Base-by-base conservation (phyloP, 1,284 basidiomycete genomes). In the Boletus semigastroideus region DNA sequence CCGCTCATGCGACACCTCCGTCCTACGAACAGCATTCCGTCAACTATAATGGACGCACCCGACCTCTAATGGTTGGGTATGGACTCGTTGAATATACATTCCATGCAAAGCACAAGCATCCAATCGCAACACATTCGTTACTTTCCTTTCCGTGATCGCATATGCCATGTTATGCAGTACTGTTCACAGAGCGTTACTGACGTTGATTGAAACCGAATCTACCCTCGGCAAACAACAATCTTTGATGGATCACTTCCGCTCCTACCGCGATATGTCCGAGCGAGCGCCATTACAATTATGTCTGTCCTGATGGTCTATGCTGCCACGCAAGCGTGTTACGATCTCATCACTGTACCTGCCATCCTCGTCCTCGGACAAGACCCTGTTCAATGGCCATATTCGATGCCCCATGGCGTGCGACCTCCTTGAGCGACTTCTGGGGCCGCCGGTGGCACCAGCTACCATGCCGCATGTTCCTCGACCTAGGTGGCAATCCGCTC, bases 1-100 rank as follows among this genome's bases (percentile, higher is more conserved):
- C 62, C 57, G 14, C 46, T 63, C 6, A 38, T 51, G 31, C 61
- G 65, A 20, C 49, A 48, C 34, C 16, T 51, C 27, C 49, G 49
- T 28, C 51, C 54, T n/a, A 31, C 22, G 8, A 52, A 51, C 12
- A 20, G 37, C 9, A 11, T 40, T 2, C 44, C 48, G 5, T 64
- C 57, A 10, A 46, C 27, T 14, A 49, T 69, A 16, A 47, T 68
- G 30, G 76, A 86, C 53, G 73, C 76, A 1, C 59, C 75, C 12
- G 79, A 84, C 52, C 71, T 86, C 11, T 5, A 58, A 72, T 36
- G 80, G 78, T n/a, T 85, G 83, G 82, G 40, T 52, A n/a, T 65
- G 61, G 61, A 59, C 60, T 13, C 10, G 17, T 25, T 69, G 73
- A 46, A 60, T 77, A 10, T 66, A 74, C 46, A 45, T 81, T 31